Conservation (phyloP, 2,329 filamentous ascomycete species). For the Peltaster fructicola region DNA sequence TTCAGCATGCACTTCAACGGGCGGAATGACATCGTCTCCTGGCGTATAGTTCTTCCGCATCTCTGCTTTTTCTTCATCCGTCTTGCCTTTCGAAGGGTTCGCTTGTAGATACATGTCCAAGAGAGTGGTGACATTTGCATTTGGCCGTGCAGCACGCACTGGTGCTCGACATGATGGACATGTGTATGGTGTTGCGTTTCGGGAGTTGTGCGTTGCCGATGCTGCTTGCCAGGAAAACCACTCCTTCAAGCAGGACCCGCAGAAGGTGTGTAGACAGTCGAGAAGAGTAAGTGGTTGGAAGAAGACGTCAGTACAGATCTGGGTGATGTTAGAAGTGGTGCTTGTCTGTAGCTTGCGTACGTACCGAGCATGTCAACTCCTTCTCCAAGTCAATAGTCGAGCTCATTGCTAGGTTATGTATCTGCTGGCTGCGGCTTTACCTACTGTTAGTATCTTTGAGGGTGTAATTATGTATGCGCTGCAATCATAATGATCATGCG, state of each 20-base stretch:
- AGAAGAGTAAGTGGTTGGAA: constrained; percentile 23
- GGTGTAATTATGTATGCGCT: no score
- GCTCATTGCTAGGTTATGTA: no score
- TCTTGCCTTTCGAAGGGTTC: constrained; percentile 58
- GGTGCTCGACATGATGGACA: constrained; percentile 82
- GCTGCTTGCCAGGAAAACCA: constrained; percentile 77
- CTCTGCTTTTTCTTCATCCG: constrained; percentile 55
- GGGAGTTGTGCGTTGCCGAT: constrained; percentile 32
- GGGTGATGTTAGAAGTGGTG: constrained; percentile 6
- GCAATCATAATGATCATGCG: no score
- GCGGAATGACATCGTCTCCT: constrained; percentile 64
- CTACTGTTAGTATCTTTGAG: no score
- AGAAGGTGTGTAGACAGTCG: constrained; percentile 50
- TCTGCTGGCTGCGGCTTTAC: no score
- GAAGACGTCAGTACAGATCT: constrained; percentile 82
- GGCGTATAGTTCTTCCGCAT: constrained; percentile 60
- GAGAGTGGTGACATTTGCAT: constrained; percentile 77
- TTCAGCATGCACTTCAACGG: constrained; percentile 39
- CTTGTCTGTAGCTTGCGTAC: constrained; percentile 21
- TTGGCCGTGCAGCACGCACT: constrained; percentile 74
- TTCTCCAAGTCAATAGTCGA: constrained; percentile 75
- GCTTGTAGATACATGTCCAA: constrained; percentile 73
- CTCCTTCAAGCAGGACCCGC: constrained; percentile 84
- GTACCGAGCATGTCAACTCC: constrained; percentile 86
- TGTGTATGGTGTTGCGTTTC: constrained; percentile 46